These are phyloP conservation scores for Macadamia tetraphylla DNA, from an alignment of 164 flowering plant genomes.

Conservation along the genomic window DNA sequence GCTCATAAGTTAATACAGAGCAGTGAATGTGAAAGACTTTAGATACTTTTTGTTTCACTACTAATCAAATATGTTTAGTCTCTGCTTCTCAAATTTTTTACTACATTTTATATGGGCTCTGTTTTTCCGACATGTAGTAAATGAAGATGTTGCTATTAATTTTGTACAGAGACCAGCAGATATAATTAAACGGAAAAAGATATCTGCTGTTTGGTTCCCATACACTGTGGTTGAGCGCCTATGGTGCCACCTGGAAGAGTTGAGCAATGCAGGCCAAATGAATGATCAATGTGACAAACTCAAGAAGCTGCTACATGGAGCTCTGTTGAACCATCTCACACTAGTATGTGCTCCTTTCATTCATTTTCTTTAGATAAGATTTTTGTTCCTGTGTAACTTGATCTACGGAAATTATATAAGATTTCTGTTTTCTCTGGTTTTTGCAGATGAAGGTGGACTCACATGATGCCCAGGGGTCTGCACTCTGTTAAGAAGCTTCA, in stretches of 20 bases:
- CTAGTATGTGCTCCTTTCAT: conserved; percentile 34
- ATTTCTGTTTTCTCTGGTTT: not conserved
- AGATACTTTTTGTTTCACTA: too few species aligned
- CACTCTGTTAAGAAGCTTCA: conserved; percentile 1
- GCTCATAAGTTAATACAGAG: too few species aligned
- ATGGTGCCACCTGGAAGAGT: conserved; percentile 68
- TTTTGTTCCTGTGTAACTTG: not conserved
- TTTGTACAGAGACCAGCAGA: conserved; percentile 64
- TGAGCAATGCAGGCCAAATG: conserved; percentile 54
- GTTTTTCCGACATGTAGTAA: too few species aligned
- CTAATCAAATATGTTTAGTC: too few species aligned
- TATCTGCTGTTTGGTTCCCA: conserved; percentile 88
- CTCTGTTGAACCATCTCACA: conserved; percentile 62
- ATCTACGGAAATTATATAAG: not conserved
- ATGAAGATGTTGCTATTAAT: too few species aligned
- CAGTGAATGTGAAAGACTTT: too few species aligned
- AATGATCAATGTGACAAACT: conserved; percentile 71
- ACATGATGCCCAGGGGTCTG: conserved; percentile 48
- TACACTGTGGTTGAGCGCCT: conserved; percentile 67
- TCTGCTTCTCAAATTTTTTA: too few species aligned
- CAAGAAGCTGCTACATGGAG: conserved; percentile 49
- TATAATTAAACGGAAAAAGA: conserved; percentile 61
- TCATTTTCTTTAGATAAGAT: too few species aligned
- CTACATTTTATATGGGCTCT: too few species aligned
- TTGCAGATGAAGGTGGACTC: conserved; percentile 67